Conservation (phyloP, 2,329 filamentous ascomycete genomes). For the Sporothrix brunneoviolacea region DNA sequence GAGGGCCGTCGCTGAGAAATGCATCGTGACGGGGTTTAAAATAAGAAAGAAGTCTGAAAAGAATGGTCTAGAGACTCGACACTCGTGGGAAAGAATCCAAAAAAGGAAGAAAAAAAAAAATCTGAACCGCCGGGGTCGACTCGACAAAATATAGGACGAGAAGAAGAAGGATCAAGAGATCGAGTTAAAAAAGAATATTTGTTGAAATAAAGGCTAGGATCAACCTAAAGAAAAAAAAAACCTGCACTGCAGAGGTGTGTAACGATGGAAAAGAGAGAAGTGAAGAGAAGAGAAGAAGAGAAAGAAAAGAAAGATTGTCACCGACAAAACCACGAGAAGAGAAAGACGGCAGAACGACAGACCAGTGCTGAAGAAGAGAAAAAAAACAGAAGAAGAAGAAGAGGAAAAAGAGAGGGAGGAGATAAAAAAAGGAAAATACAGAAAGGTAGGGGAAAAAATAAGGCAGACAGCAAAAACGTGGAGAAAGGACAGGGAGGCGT, state of each 20-base stretch:
- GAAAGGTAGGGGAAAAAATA: background rate
- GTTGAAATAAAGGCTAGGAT: slow-evolving; percentile 10
- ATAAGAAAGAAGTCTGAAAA: background rate
- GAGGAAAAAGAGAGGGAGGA: background rate
- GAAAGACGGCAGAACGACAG: background rate
- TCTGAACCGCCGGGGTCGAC: slow-evolving; percentile 3
- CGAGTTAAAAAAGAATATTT: background rate
- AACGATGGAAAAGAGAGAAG: background rate
- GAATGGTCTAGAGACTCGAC: no score
- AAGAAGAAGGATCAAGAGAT: background rate
- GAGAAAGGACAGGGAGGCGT: slow-evolving; percentile 8
- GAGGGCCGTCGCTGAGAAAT: slow-evolving; percentile 18
- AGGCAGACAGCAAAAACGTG: slow-evolving; percentile 2
- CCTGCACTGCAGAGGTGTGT: slow-evolving; percentile 14
- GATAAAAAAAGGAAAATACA: slow-evolving; percentile 6
- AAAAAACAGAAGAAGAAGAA: slow-evolving; percentile 10
- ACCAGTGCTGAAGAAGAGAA: slow-evolving; percentile 1
- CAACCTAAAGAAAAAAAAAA: slow-evolving; percentile 10
- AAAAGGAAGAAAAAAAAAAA: background rate
- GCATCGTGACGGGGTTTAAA: slow-evolving; percentile 16
- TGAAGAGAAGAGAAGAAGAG: slow-evolving; percentile 2
- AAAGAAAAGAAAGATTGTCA: slow-evolving; percentile 7
- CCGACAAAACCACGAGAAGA: slow-evolving; percentile 1
- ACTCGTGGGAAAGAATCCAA: background rate
- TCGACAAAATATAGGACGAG: background rate